These are phyloP conservation scores for Jackrogersella multiformis DNA, from an alignment of 495 filamentous ascomycete species.

Conservation along the genomic window DNA sequence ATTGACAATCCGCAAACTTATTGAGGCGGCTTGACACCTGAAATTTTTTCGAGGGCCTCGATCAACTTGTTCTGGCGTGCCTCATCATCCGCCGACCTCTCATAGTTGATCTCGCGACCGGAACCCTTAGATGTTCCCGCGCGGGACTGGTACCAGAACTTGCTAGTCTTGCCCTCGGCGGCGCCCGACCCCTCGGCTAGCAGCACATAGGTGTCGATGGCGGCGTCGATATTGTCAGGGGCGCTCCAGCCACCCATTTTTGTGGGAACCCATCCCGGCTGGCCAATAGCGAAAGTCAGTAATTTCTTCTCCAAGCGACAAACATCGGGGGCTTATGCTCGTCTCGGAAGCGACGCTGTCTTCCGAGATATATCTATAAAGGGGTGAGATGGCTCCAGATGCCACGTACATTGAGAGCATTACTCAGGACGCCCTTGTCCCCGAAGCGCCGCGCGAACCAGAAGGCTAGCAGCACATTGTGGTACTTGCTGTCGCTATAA, in stretches of 20 bases:
- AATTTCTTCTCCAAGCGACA: not conserved
- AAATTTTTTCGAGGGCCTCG: slow-evolving; percentile 22
- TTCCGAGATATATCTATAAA: not conserved
- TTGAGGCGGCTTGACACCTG: slow-evolving; percentile 26
- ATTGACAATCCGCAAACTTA: not conserved
- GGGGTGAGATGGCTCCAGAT: not conserved
- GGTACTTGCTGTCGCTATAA: slow-evolving; percentile 64
- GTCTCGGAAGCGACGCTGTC: not conserved
- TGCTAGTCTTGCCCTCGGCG: slow-evolving; percentile 36
- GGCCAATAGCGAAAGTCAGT: not conserved
- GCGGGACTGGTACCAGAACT: slow-evolving; percentile 37
- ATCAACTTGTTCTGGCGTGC: slow-evolving; percentile 35
- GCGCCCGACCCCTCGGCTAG: slow-evolving; percentile 53
- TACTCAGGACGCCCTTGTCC: slow-evolving; percentile 55
- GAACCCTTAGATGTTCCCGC: slow-evolving; percentile 10
- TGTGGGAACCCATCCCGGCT: slow-evolving; percentile 70
- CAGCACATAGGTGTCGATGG: slow-evolving; percentile 56
- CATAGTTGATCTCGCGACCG: slow-evolving; percentile 14
- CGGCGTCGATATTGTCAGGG: slow-evolving; percentile 55
- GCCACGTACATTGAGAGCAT: slow-evolving; percentile 54
- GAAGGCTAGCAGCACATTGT: slow-evolving; percentile 64
- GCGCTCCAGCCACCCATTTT: slow-evolving; percentile 67
- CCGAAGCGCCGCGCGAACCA: slow-evolving; percentile 61
- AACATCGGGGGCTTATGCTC: not conserved
- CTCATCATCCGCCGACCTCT: slow-evolving; percentile 33